Base-by-base conservation (phyloP, 2,329 filamentous ascomycete genomes). In the Sporothrix protearum region DNA sequence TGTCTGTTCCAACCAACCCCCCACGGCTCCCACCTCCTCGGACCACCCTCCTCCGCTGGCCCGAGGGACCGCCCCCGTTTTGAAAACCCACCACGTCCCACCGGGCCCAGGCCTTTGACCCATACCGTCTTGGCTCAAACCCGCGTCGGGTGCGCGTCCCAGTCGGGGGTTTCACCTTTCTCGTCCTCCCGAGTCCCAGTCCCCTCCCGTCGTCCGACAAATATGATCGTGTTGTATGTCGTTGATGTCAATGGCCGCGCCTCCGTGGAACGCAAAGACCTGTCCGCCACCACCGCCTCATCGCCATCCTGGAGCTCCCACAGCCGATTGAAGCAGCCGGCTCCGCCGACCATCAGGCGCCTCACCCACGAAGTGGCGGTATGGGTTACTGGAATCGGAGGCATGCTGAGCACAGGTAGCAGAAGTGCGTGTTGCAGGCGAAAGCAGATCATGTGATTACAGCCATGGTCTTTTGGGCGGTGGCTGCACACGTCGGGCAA, bases 361-460 rank as follows among this genome's bases (percentile, higher is more conserved):
- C 36, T 88, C 85, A 78, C 97, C 97, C n/a, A n/a, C n/a, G 83
- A 94, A 99, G 80, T 99, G 96, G 70, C 86, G 82, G 78, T 98
- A 98, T 0, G 94, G 94, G 76, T 97, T 96, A 22, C 83, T 84
- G 0, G 92, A 88, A 71, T 91, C 87, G 55, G 55, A 99, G 85
- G 92, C 93, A 98, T n/a, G 89, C 86, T 0, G 91, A 91, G 78
- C 96, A 98, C 0, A 98, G 86, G 76, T 98, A 98, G 82, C 96
- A 99, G 79, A 97, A 98, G 80, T 98, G 95, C 1, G 93, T 92
- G 68, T 91, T 86, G 83, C 96, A 99, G 74, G 74, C 92, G 90
- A 79, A 91, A 93, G 81, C 95, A 97, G 67, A 91, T 92, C 94
- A 98, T 98, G 81, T 97, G 94, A 80, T 97, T 97, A 84, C 96